Percentiles rank a stretch among this genome's conserved stretches.
These are phyloP conservation scores for Diatrype stigma DNA, from an alignment of 2,329 filamentous ascomycete genomes.

Conservation along the genomic window DNA sequence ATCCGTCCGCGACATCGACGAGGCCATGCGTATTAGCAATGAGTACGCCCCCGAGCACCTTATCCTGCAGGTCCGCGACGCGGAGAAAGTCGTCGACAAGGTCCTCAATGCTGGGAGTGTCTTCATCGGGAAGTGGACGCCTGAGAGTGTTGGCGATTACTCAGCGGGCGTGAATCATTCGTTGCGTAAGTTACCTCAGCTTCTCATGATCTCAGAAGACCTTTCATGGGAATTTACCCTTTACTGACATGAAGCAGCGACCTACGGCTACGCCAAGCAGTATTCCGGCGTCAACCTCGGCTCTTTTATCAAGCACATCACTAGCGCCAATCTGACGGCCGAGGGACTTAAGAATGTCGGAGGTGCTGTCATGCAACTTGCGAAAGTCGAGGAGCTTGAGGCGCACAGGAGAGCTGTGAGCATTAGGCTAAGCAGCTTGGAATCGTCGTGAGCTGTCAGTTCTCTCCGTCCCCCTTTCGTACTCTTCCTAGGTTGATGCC, in stretches of 20 bases:
- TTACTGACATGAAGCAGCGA: too few relatives aligned
- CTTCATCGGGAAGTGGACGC: conserved; percentile 94
- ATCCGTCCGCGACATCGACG: conserved; percentile 63
- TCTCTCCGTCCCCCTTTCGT: too few relatives aligned
- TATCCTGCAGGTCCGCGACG: conserved; percentile 81
- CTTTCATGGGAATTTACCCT: too few relatives aligned
- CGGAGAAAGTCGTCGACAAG: conserved; percentile 67
- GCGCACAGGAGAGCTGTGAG: conserved; percentile 87
- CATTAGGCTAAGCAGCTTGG: conserved; percentile 70
- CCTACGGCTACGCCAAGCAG: conserved; percentile 96
- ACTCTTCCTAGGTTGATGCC: too few relatives aligned
- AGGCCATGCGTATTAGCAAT: conserved; percentile 82
- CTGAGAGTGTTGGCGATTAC: conserved; percentile 96
- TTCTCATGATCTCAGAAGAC: too few relatives aligned
- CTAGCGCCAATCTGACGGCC: conserved; percentile 82
- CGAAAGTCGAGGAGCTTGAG: conserved; percentile 90
- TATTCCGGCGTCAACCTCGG: conserved; percentile 96
- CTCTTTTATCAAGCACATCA: conserved; percentile 98
- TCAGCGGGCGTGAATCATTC: conserved; percentile 97
- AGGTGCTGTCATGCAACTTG: conserved; percentile 87
- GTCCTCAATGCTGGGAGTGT: conserved; percentile 95
- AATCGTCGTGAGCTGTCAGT: conserved; percentile 34
- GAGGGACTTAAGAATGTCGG: conserved; percentile 84
- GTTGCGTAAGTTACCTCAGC: conserved; percentile 65
- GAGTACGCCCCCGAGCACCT: conserved; percentile 94